Evolutionary conservation across 176 grass and related monocot species (phyloP), one percentile per base, ranked within the genome.

Genomic region (Oryza punctata): DNA sequence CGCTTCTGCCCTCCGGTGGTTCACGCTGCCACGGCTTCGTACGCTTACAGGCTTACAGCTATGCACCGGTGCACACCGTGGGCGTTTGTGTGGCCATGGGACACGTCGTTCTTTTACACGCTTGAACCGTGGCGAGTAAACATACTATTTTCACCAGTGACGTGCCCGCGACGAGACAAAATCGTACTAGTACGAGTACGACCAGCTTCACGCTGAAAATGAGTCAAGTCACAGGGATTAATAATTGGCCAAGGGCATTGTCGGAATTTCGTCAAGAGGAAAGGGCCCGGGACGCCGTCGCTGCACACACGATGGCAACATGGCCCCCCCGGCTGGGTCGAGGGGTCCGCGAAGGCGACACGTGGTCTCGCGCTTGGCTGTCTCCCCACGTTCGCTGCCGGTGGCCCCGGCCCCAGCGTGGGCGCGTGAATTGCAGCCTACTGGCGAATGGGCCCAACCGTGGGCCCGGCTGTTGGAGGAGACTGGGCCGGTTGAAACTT

Each of bases 1-100:
- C 86, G 19, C 40, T 68, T 81, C 67, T 91, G 38, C 64, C 94
- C 94, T 72, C 25, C 8, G 35, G 27, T 30, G 2, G 4, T 65
- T 33, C 40, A 3, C 35, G 23, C 35, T 65, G 41, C 76, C 65
- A 78, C 45, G 24, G 44, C 24, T 63, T 27, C 21, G 54, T 27
- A 23, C 16, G 50, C 4, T 70, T 63, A 13, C 69, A 23, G 50
- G 50, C 4, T 70, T 63, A 13, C 69, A 11, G 46, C 24, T 14
- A 54, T 38, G 66, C 37, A 65, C 50, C 26, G 50, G 64, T 24
- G 75, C 7, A 6, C 23, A 19, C 43, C 24, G 59, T 83, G 81
- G 38, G 52, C 25, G 45, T 38, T 44, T 40, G 7, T 3, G 26
- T 5, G 40, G 16, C 52, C 73, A 12, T 29, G 18, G 5, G 54